A percentile compares a stretch with the other conserved stretches of the same genome.
These are phyloP conservation scores for Stagonosporopsis vannaccii DNA, from an alignment of 2,329 filamentous ascomycete species.

Conservation along the genomic window DNA sequence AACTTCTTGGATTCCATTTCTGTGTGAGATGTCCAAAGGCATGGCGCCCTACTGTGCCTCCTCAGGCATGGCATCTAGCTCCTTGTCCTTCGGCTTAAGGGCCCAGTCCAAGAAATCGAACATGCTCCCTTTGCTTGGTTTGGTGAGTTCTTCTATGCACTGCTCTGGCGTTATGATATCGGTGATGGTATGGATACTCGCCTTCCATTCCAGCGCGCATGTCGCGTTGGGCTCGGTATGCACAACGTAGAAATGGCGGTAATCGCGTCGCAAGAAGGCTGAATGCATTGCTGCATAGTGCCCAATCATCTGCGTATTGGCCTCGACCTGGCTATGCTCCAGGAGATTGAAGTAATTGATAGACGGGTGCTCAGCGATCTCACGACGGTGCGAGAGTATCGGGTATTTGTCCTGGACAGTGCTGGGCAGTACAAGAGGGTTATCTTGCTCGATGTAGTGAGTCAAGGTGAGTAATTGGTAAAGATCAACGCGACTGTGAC, in stretches of 20 bases:
- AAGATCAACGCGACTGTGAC: constrained; percentile 29
- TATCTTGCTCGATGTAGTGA: constrained; percentile 39
- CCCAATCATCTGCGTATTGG: constrained; percentile 35
- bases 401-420: constrained; percentile 34
- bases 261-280: constrained; percentile 31
- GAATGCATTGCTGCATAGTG: constrained; percentile 34
- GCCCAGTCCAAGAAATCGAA: constrained; percentile 43
- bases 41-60: neutral
- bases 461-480: constrained; percentile 33
- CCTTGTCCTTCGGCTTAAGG: constrained; percentile 15
- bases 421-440: constrained; percentile 12
- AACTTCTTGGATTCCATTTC: neutral
- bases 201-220: constrained; percentile 31
- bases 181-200: constrained; percentile 32
- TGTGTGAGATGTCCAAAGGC: neutral
- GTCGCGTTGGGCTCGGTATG: constrained; percentile 34
- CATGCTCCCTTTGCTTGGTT: constrained; percentile 24
- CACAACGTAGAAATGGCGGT: constrained; percentile 44
- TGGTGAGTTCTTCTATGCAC: constrained; percentile 35
- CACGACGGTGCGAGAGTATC: constrained; percentile 38
- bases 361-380: constrained; percentile 25
- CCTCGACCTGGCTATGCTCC: constrained; percentile 27
- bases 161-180: constrained; percentile 40
- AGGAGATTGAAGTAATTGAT: constrained; percentile 37
- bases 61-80: neutral